A percentile compares a stretch with the other conserved stretches of the same genome.
Evolutionary conservation across 768 basidiomycete species (phyloP).

Genomic region (Amanita molliuscula): DNA sequence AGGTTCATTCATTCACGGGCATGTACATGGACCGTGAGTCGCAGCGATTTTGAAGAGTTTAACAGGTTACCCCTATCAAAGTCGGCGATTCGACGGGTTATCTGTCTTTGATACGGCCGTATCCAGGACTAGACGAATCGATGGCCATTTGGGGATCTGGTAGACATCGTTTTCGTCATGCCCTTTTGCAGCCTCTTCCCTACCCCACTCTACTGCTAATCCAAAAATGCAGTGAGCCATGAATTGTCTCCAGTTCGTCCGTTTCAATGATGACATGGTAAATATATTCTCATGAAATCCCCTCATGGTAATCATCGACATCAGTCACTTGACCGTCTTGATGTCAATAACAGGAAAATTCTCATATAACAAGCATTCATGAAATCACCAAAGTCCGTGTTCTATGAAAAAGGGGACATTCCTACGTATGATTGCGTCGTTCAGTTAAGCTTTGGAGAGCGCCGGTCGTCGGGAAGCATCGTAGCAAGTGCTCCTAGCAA

Average conservation of each 20-base stretch:
- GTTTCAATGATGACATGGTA: background rate
- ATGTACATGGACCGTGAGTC: background rate
- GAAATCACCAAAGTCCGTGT: background rate
- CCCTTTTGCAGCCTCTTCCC: background rate
- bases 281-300: background rate
- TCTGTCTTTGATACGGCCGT: background rate
- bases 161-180: background rate
- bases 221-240: background rate
- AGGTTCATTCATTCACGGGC: too few relatives aligned
- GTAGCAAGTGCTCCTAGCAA: background rate
- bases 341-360: background rate
- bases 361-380: background rate
- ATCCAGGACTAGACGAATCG: background rate
- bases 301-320: background rate
- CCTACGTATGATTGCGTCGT: background rate
- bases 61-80: background rate
- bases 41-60: background rate
- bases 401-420: background rate
- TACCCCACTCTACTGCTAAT: background rate
- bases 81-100: background rate
- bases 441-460: constrained; percentile 1
- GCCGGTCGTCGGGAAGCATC: background rate
- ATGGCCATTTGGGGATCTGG: background rate
- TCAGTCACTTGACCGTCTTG: constrained; percentile 2
- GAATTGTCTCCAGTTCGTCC: background rate